Evolutionary conservation across 1,284 basidiomycete genomes (phyloP).

Genomic region (Lignosus rhinocerotis): DNA sequence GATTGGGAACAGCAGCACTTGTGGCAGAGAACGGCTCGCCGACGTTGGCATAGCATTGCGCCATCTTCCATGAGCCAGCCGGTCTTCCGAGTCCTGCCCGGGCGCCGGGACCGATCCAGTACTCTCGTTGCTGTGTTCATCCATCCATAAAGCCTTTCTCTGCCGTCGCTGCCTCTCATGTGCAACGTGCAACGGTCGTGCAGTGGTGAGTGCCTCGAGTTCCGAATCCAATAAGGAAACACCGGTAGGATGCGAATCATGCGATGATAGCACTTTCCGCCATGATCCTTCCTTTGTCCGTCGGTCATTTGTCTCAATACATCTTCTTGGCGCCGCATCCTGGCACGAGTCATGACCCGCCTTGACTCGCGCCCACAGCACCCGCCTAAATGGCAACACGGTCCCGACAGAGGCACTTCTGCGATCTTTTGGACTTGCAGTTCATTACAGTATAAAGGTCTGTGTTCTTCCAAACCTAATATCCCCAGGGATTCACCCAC

Average conservation of each 20-base stretch:
- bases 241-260: slow-evolving; percentile 6
- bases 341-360: slow-evolving; percentile 12
- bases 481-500: background rate
- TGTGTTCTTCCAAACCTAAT: background rate
- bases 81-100: background rate
- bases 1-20: too few species aligned
- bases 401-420: slow-evolving; percentile 4
- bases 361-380: slow-evolving; percentile 14
- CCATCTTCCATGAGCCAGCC: too few species aligned
- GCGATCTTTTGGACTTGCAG: background rate
- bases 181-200: background rate
- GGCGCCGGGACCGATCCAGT: background rate
- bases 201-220: background rate
- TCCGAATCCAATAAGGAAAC: background rate
- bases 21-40: background rate
- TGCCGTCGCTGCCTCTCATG: too few species aligned
- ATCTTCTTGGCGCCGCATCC: slow-evolving; percentile 2
- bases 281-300: slow-evolving; percentile 2
- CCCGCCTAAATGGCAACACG: slow-evolving; percentile 3
- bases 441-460: background rate
- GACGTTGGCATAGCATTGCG: background rate
- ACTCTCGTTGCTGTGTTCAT: background rate
- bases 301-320: background rate
- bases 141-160: background rate
- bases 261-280: slow-evolving; percentile 4